A percentile compares a stretch with the other conserved stretches of the same genome.
Evolutionary conservation across 75 land plant genomes (phyloP).

Genomic region (Pinus albicaulis): DNA sequence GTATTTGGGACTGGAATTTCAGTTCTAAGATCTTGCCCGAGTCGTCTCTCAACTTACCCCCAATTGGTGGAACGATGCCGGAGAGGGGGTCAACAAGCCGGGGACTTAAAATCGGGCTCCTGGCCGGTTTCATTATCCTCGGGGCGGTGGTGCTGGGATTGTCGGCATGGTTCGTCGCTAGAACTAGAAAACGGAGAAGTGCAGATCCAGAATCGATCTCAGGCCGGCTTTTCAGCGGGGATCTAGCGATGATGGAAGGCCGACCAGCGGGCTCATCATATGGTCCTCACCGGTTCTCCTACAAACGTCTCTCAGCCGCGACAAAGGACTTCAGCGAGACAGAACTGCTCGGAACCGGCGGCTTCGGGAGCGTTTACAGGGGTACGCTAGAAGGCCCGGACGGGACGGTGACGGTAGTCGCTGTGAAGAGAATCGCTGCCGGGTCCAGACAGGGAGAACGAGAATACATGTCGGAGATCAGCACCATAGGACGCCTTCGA

Average conservation of each 20-base stretch:
- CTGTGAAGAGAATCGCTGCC: constrained; percentile 16
- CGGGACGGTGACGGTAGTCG: background rate
- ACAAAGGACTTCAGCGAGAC: background rate
- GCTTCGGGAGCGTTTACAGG: background rate
- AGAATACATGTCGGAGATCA: constrained; percentile 34
- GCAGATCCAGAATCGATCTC: too few relatives aligned
- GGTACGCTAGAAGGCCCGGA: background rate
- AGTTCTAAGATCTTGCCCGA: background rate
- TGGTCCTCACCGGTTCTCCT: background rate
- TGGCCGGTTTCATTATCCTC: background rate
- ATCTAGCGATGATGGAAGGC: too few relatives aligned
- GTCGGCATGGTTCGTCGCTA: background rate
- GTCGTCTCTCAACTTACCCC: background rate
- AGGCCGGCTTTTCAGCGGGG: too few relatives aligned
- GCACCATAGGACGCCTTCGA: constrained; percentile 26
- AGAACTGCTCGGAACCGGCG: background rate
- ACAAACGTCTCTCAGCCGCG: background rate
- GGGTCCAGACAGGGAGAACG: constrained; percentile 24
- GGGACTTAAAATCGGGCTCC: background rate
- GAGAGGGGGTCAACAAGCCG: background rate
- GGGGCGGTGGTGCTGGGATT: background rate
- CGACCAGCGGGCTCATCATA: background rate
- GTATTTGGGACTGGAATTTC: background rate
- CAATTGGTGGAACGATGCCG: background rate
- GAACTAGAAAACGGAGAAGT: too few relatives aligned